Conservation (phyloP, 805 yeast species). For the Kazachstania martiniae region DNA sequence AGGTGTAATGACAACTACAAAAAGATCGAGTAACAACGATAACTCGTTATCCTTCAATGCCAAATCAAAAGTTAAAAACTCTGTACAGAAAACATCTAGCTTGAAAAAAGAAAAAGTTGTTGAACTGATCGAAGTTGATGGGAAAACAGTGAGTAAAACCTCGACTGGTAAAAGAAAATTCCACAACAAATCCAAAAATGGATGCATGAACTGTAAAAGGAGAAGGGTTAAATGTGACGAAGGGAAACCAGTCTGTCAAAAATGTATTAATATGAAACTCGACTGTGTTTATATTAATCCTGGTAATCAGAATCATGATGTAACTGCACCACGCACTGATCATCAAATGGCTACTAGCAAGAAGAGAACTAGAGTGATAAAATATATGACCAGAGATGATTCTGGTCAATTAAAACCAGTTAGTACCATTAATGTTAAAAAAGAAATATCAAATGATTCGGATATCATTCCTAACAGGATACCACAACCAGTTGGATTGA, state of each 20-base stretch:
- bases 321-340: slow-evolving; percentile 1
- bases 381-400: slow-evolving; percentile 10
- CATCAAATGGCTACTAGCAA: too few species aligned
- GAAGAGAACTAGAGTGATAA: slow-evolving; percentile 5
- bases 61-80: too few species aligned
- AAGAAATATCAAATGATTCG: background rate
- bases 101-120: slow-evolving; percentile 11
- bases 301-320: too few species aligned
- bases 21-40: too few species aligned
- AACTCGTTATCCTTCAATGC: too few species aligned
- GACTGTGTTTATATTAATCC: slow-evolving; percentile 51
- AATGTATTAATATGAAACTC: slow-evolving; percentile 70
- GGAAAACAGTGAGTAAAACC: slow-evolving; percentile 29
- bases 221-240: slow-evolving; percentile 93
- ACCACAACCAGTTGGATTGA: too few species aligned
- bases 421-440: slow-evolving; percentile 4
- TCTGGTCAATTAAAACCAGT: too few species aligned
- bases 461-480: too few species aligned
- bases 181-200: slow-evolving; percentile 80
- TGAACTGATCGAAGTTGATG: slow-evolving; percentile 28
- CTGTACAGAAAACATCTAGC: background rate
- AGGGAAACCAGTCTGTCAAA: slow-evolving; percentile 62
- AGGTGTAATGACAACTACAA: too few species aligned
- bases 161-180: slow-evolving; percentile 72
- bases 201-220: slow-evolving; percentile 81